phyloP scores from a whole-genome alignment of 2,329 filamentous ascomycete species.

The Cucurbitaria berberidis region DNA sequence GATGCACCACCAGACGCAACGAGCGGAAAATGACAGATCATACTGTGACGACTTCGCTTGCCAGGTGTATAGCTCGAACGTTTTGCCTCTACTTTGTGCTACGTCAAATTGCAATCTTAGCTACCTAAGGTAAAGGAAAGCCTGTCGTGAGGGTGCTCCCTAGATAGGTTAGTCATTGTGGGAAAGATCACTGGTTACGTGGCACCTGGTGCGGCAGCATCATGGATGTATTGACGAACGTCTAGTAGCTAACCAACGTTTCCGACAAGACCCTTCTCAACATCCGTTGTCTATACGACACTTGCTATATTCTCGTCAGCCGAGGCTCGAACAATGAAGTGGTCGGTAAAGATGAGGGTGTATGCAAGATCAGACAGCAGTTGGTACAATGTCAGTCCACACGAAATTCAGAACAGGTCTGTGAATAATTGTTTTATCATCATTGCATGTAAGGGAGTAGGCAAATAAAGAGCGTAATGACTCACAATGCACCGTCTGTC shows the following conservation, averaged over 20 bases:
- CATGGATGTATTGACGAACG: not conserved
- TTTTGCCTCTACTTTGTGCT: not conserved
- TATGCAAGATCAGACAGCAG: conserved; percentile 72
- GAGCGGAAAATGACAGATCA: not conserved
- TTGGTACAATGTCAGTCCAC: conserved; percentile 77
- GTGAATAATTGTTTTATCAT: conserved; percentile 70
- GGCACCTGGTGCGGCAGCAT: not conserved
- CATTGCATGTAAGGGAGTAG: conserved; percentile 47
- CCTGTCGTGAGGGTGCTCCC: too few relatives aligned
- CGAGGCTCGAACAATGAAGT: not conserved
- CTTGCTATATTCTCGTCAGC: conserved; percentile 12
- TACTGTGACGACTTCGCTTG: not conserved
- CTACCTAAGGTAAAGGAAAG: too few relatives aligned
- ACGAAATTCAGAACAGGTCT: conserved; percentile 83
- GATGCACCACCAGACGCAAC: conserved; percentile 3
- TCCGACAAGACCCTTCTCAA: not conserved
- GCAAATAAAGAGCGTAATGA: conserved; percentile 6
- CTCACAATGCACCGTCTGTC: conserved; percentile 25
- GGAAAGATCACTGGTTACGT: not conserved
- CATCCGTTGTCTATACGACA: too few relatives aligned
- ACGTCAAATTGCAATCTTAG: too few relatives aligned
- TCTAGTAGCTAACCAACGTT: not conserved
- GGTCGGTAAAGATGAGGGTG: not conserved
- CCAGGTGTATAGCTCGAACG: not conserved
- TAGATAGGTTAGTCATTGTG: not conserved